phyloP scores from a whole-genome alignment of 305 asterid species.

The Rubia peregrina region DNA sequence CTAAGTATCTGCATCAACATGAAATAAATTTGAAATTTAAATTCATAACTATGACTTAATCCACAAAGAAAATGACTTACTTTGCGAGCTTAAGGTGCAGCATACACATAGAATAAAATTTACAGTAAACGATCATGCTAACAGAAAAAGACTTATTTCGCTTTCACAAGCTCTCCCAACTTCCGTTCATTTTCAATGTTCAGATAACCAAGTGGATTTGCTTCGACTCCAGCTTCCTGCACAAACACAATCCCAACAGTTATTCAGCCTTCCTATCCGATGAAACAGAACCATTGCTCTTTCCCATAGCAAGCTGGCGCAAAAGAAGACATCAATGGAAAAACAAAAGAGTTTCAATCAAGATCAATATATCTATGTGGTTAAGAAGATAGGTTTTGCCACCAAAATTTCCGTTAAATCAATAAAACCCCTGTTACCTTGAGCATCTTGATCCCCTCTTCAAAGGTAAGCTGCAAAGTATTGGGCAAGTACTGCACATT shows the following conservation, averaged over 20 bases:
- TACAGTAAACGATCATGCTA: no score
- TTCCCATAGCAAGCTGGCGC: background rate
- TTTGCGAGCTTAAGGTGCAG: no score
- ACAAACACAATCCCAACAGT: constrained; percentile 6
- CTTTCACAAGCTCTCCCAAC: constrained; percentile 77
- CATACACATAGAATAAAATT: no score
- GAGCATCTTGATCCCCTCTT: constrained; percentile 83
- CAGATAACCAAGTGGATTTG: constrained; percentile 86
- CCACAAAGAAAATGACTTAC: no score
- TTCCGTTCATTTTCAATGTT: constrained; percentile 82
- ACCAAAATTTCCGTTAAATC: background rate
- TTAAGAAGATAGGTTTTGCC: background rate
- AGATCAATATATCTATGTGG: no score
- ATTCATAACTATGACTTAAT: no score
- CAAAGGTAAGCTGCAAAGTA: constrained; percentile 73
- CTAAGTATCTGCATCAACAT: constrained; percentile 43
- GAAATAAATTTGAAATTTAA: no score
- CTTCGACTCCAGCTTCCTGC: constrained; percentile 78
- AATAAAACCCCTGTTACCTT: constrained; percentile 38
- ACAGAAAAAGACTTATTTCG: constrained; percentile 64
- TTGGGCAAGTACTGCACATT: constrained; percentile 61
- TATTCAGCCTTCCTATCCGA: background rate
- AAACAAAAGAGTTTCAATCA: background rate
- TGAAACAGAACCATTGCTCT: no score
- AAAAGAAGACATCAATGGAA: background rate